Evolutionary conservation across 768 basidiomycete species (phyloP), one percentile per base, ranked within the genome.

Genomic region (Hericium coralloides): DNA sequence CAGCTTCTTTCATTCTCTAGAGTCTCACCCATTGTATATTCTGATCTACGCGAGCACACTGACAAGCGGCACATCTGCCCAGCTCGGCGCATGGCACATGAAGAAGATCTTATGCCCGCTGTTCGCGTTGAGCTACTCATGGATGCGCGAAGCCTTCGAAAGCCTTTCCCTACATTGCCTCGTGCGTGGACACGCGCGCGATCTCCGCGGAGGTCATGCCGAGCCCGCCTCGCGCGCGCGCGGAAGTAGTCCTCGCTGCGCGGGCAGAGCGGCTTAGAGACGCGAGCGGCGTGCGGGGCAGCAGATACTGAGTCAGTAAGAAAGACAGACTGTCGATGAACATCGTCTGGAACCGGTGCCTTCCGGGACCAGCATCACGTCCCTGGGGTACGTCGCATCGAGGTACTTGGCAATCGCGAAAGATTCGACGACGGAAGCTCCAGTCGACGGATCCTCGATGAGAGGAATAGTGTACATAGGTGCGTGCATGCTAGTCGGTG

Each of bases 361-460:
- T 14, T 12, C 22, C 10, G 48, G 14, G 14, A 49, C 10, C 10
- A 49, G 12, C 14, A 9, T 9, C 22, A 22, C 10, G 10, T 9
- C 10, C 14, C 10, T 22, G 0, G 81, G n/a, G n/a, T n/a, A 83
- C 1, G 70, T 68, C 1, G 68, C 65, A 55, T 83, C 81, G 57
- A 83, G 70, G 64, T 83, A 81, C 17, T 70, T 60, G 0, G 77
- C 79, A 55, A 83, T 82, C 31, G 59, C 63, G 38, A 67, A 59
- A 0, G 80, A 81, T 37, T 82, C 77, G 10, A 72, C 58, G 36
- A 82, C 37, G 8, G 66, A 55, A 2, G 63, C 58, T 5, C 69
- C 69, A 4, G 76, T 79, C 36, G 65, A 64, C 0, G 73, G 71
- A 60, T 83, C 80, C 60, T 75, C 63, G 55, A 84, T 79, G 26